Evolutionary conservation across 352 stramenopile genomes (phyloP), one percentile per base, ranked within the genome.

Genomic region (Globisporangium uncinulatum): DNA sequence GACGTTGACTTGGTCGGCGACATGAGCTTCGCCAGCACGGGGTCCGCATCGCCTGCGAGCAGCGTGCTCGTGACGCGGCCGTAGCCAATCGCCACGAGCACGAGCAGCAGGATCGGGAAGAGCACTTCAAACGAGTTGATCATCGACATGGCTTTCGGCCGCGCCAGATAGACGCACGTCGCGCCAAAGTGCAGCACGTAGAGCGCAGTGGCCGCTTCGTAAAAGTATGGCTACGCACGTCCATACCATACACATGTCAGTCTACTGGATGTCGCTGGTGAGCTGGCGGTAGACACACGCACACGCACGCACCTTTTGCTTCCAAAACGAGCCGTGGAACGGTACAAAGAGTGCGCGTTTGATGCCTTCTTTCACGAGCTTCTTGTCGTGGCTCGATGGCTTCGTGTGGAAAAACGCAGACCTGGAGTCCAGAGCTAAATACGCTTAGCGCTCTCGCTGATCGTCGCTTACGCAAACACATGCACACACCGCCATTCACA

Each of bases 331-430:
- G 15, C 70, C 66, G 46, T 90, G 74, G 51, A 92, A 86, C 10
- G 84, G 84, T 51, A 92, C 60, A 32, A 92, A 79, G 19, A 94
- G 63, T n/a, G 74, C 79, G 42, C 80, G 76, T 6, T 54, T 67
- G 43, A 92, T 71, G 45, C 78, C 84, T 67, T 92, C 68, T 54
- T 89, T 79, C 15, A 92, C 76, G 14, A 92, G 65, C 51, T 89
- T 87, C 53, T 79, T 79, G 72, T 94, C 83, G 54, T 94, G 80
- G 51, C 80, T 87, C 5, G 81, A 77, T 7, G 84, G 79, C 56
- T 94, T 94, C 50, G 84, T 94, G 57, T 94, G 81, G 62, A 94
- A 94, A 31, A 92, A 83, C 21, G 81, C 82, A 21, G 84, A 94
- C 43, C 79, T 89, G 31, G 13, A 51, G 31, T 1, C 5, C 14